Percentiles rank a stretch among this genome's conserved stretches.
phyloP scores from a whole-genome alignment of 768 basidiomycete species.

The Leccinum longicurvipes region DNA sequence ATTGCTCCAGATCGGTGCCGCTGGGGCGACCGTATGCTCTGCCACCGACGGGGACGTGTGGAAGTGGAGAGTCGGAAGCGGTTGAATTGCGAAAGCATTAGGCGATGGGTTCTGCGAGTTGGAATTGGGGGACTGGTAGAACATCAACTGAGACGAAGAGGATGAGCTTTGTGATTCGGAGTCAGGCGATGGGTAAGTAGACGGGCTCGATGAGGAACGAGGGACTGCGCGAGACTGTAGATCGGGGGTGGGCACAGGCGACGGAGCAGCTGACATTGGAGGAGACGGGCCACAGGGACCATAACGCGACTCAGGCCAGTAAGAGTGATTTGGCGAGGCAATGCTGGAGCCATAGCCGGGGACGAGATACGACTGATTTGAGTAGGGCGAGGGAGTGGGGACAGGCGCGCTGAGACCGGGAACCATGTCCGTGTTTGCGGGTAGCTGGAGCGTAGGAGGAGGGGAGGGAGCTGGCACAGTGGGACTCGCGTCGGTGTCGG shows the following conservation, averaged over 20 bases:
- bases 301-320: constrained; percentile 22
- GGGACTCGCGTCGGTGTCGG: neutral
- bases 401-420: neutral
- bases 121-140: constrained; percentile 5
- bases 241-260: constrained; percentile 35
- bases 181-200: constrained; percentile 7
- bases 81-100: constrained; percentile 4
- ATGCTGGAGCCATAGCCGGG: constrained; percentile 2
- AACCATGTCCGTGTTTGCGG: neutral
- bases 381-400: neutral
- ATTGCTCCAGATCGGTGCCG: no score
- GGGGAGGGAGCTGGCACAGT: neutral
- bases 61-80: constrained; percentile 1
- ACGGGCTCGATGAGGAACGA: constrained; percentile 14
- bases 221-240: constrained; percentile 1
- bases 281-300: constrained; percentile 49
- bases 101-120: constrained; percentile 13
- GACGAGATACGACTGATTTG: neutral
- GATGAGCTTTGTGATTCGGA: constrained; percentile 19
- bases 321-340: constrained; percentile 20
- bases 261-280: constrained; percentile 48
- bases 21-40: neutral
- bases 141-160: constrained; percentile 13
- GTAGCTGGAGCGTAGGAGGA: neutral
- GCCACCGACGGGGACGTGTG: constrained; percentile 1